Conservation (phyloP, 495 filamentous ascomycete species). For the Penicillium coprophilum region DNA sequence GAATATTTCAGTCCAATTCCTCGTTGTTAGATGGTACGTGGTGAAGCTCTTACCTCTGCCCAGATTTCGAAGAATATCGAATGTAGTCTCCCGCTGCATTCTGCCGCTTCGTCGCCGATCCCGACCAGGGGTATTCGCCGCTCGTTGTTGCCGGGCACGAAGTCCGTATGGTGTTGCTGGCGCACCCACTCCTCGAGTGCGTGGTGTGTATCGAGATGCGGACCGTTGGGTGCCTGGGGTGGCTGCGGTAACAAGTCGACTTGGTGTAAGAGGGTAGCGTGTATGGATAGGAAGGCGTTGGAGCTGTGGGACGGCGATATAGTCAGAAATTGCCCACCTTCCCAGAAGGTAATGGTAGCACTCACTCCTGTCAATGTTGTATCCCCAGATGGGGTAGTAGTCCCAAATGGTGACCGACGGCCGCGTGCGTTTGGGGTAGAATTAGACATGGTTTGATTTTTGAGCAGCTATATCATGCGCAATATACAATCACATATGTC, state of each 20-base stretch:
- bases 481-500: not conserved
- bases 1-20: not conserved
- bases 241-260: constrained; percentile 32
- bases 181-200: constrained; percentile 35
- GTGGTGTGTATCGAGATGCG: constrained; percentile 38
- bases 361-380: constrained; percentile 36
- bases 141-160: constrained; percentile 68
- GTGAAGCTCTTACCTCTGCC: constrained; percentile 49
- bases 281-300: constrained; percentile 40
- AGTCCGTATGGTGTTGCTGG: constrained; percentile 72
- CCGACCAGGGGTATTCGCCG: constrained; percentile 73
- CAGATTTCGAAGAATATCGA: constrained; percentile 66
- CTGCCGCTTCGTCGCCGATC: constrained; percentile 64
- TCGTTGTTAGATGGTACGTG: not conserved
- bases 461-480: not conserved
- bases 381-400: constrained; percentile 34
- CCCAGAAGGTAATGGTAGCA: not conserved
- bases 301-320: constrained; percentile 21
- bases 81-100: constrained; percentile 72
- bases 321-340: constrained; percentile 3
- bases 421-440: constrained; percentile 41
- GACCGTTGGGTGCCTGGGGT: constrained; percentile 41
- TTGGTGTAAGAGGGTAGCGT: constrained; percentile 41
- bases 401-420: constrained; percentile 28
- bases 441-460: constrained; percentile 22